Evolutionary conservation across 139 green algal species (phyloP), one percentile per base, ranked within the genome.

Genomic region (Diplosphaera chodatii): DNA sequence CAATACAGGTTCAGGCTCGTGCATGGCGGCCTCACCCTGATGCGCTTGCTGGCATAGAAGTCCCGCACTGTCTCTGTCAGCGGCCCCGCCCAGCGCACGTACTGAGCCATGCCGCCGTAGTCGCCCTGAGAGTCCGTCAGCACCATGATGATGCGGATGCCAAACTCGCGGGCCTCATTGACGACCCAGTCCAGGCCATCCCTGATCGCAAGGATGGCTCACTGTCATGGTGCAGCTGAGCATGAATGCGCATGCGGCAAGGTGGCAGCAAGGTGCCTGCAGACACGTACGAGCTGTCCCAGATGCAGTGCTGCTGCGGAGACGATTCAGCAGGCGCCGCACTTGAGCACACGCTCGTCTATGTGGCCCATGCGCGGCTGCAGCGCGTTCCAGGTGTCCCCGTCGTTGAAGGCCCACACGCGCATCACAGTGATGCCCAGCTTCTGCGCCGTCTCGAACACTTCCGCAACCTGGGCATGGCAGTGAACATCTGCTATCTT

Each of bases 111-210:
- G 4, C 79, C 77, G 29, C 82, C 82, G 16, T 70, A 66, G 20
- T 68, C 73, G 2, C 27, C 59, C 40, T 74, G 77, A 6, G 55
- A 79, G 74, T 87, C 82, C 16, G 73, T 82, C 2, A 90, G 74
- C 63, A 82, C 70, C 23, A 84, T 65, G n/a, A 90, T 76, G 13
- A 87, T 3, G 0, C 80, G 73, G 68, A 90, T 74, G 32, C 76
- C 34, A 34, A 77, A 74, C 6, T 66, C 55, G 1, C 74, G 72
- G 0, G 81, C 81, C 56, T 67, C 41, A 18, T 69, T 70, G 23
- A 82, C 66, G 68, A 83, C 71, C 64, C 70, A 77, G 69, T 85
- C 82, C 37, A 85, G 37, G 1, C 71, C 48, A 18, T 59, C 48
- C 16, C 48, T 59, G 48, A n/a, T n/a, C n/a, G n/a, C n/a, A n/a